Evolutionary conservation across 441 rosid species (phyloP).

Genomic region (Isatis lusitanica): DNA sequence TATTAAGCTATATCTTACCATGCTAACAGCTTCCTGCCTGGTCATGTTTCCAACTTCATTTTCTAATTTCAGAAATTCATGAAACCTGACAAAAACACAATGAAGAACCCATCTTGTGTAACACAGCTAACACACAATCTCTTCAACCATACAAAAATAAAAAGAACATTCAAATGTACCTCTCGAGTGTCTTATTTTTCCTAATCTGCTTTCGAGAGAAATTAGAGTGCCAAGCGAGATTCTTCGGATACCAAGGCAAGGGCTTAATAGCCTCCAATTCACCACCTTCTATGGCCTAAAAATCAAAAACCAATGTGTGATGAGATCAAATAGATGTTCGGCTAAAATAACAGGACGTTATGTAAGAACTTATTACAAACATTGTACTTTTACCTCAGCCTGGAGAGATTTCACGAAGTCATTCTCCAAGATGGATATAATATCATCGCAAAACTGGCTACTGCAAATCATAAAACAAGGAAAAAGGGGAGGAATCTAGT

Average conservation of each 20-base stretch:
- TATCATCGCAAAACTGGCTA: slow-evolving; percentile 77
- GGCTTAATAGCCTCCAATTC: slow-evolving; percentile 81
- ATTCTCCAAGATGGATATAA: slow-evolving; percentile 74
- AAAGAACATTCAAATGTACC: slow-evolving; percentile 38
- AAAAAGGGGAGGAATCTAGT: not conserved
- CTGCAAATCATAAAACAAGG: slow-evolving; percentile 43
- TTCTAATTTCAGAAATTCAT: slow-evolving; percentile 88
- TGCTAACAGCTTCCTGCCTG: slow-evolving; percentile 97
- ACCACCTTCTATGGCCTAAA: slow-evolving; percentile 59
- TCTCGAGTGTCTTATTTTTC: slow-evolving; percentile 82
- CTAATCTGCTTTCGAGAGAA: slow-evolving; percentile 90
- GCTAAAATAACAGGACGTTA: not conserved
- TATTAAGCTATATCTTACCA: slow-evolving; percentile 52
- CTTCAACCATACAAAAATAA: not conserved
- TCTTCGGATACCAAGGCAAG: slow-evolving; percentile 85
- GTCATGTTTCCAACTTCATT: slow-evolving; percentile 94
- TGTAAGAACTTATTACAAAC: not conserved
- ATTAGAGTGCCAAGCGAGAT: slow-evolving; percentile 91
- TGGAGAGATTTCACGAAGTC: slow-evolving; percentile 79
- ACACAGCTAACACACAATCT: not conserved
- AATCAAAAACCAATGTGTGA: not conserved
- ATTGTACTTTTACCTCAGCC: slow-evolving; percentile 46
- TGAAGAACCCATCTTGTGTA: slow-evolving; percentile 13
- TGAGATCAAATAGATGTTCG: not conserved
- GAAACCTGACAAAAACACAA: slow-evolving; percentile 59